Evolutionary conservation across 2,329 filamentous ascomycete genomes (phyloP).

Genomic region (Camillea tinctor): DNA sequence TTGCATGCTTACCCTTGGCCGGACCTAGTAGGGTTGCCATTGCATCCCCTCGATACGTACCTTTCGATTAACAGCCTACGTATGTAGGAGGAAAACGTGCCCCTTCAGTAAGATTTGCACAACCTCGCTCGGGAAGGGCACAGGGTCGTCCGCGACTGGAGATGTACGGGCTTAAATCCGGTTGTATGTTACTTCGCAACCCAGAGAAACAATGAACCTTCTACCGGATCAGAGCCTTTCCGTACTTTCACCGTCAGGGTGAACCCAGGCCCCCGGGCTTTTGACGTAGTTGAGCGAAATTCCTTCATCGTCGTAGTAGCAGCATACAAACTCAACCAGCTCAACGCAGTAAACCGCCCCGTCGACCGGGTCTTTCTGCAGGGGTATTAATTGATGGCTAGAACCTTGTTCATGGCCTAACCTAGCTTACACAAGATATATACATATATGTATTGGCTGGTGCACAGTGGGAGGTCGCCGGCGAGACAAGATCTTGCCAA

Average conservation of each 20-base stretch:
- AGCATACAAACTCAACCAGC: neutral
- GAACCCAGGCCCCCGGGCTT: neutral
- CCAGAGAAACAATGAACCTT: constrained; percentile 12
- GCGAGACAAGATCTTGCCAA: neutral
- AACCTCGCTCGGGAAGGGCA: neutral
- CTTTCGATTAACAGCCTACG: neutral
- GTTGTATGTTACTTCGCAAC: neutral
- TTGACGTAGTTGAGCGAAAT: constrained; percentile 4
- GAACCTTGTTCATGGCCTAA: neutral
- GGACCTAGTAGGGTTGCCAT: constrained; percentile 5
- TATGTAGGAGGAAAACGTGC: neutral
- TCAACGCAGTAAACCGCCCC: neutral
- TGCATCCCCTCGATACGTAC: neutral
- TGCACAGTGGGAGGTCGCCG: neutral
- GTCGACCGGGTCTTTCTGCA: neutral
- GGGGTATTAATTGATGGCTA: neutral
- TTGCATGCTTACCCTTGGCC: constrained; percentile 23
- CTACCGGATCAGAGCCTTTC: constrained; percentile 16
- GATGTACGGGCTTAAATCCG: neutral
- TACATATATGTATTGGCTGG: neutral
- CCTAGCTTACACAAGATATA: neutral
- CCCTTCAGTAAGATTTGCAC: neutral
- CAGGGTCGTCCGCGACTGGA: neutral
- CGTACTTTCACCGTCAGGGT: constrained; percentile 4
- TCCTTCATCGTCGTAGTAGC: neutral